Evolutionary conservation across 2,329 filamentous ascomycete genomes (phyloP).

Genomic region (Shiraia sp.): DNA sequence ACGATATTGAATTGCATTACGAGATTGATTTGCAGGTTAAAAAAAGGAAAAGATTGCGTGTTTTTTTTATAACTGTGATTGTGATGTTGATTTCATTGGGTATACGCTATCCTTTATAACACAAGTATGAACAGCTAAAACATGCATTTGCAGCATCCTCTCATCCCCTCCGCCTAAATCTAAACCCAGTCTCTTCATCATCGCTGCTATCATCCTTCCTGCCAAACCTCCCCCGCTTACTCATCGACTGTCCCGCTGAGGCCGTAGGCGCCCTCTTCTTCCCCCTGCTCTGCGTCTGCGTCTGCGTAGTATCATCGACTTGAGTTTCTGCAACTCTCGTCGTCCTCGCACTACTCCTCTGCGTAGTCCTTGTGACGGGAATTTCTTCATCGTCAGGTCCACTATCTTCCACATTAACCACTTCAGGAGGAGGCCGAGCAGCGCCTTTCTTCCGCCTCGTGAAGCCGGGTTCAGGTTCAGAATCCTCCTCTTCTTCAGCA

Average conservation of each 20-base stretch:
- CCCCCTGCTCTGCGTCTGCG: conserved; percentile 22
- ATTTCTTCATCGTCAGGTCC: conserved; percentile 32
- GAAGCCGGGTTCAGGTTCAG: conserved; percentile 36
- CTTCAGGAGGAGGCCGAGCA: conserved; percentile 11
- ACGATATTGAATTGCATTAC: no score
- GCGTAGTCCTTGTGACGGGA: conserved; percentile 17
- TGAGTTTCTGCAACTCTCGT: conserved; percentile 36
- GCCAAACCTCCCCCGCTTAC: conserved; percentile 29
- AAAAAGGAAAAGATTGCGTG: no score
- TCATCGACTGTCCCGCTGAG: conserved; percentile 27
- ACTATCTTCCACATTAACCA: conserved; percentile 39
- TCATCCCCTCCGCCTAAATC: conserved; percentile 50
- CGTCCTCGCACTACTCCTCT: conserved; percentile 28
- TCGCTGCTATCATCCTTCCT: conserved; percentile 55
- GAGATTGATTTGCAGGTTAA: not conserved
- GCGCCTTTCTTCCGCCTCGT: conserved; percentile 17
- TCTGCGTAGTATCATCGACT: conserved; percentile 28
- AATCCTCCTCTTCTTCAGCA: conserved; percentile 17
- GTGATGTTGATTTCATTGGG: not conserved
- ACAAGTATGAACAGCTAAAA: no score
- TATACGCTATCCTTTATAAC: no score
- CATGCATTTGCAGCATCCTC: not conserved
- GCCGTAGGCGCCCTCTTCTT: conserved; percentile 35
- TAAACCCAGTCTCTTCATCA: conserved; percentile 61
- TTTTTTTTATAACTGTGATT: conserved; percentile 1